Evolutionary conservation across 169 alveolate genomes (phyloP).

Genomic region (Pseudocohnilembus persalinus): DNA sequence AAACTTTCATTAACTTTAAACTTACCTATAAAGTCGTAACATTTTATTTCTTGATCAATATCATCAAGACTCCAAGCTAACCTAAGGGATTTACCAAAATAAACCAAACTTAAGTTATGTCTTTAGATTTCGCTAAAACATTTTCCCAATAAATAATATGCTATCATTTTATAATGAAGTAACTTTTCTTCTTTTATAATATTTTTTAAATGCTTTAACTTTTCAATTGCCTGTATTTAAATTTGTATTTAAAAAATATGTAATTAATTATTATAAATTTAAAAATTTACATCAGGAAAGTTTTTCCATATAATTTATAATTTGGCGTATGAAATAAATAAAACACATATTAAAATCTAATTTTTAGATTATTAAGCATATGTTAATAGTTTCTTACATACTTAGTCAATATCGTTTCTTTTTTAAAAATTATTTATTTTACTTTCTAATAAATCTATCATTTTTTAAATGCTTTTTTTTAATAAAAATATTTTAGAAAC

Average conservation of each 20-base stretch:
- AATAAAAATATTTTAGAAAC: too few species aligned
- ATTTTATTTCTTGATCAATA: neutral
- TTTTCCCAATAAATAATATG: neutral
- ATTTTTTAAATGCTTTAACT: too few species aligned
- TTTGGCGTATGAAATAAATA: neutral
- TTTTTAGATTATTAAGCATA: neutral
- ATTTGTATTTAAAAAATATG: too few species aligned
- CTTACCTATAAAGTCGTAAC: neutral
- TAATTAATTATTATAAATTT: too few species aligned
- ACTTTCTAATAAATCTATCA: too few species aligned
- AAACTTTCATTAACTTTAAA: too few species aligned
- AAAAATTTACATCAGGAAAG: neutral
- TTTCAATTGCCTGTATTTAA: neutral
- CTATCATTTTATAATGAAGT: neutral
- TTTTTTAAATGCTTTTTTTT: too few species aligned
- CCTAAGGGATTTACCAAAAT: neutral
- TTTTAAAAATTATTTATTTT: too few species aligned
- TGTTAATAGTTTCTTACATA: too few species aligned
- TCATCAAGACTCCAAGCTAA: neutral
- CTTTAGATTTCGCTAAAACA: neutral
- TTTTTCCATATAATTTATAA: neutral
- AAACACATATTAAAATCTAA: neutral
- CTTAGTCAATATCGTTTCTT: too few species aligned
- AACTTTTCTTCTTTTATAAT: neutral
- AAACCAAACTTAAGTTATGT: too few species aligned